phyloP scores from a whole-genome alignment of 2,329 filamentous ascomycete species.

The Metarhizium album region DNA sequence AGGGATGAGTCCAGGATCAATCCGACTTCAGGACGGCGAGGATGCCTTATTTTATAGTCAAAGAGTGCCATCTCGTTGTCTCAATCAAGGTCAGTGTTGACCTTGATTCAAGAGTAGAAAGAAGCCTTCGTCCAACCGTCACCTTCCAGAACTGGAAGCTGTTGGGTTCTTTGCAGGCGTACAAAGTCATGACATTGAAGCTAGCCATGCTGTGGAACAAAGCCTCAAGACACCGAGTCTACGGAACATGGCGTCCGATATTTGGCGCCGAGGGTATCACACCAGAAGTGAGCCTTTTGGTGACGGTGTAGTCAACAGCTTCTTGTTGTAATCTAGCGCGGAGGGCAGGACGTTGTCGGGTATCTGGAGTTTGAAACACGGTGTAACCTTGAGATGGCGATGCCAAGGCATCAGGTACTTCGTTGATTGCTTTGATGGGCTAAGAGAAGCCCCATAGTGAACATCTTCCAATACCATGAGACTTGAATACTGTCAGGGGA shows the following conservation, averaged over 20 bases:
- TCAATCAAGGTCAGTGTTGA: neutral
- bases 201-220: neutral
- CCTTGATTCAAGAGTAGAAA: neutral
- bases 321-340: neutral
- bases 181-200: neutral
- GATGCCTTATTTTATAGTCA: slow-evolving; percentile 8
- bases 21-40: neutral
- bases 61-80: neutral
- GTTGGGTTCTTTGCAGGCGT: neutral
- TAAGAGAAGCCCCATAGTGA: neutral
- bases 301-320: neutral
- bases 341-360: neutral
- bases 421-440: neutral
- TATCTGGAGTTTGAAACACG: neutral
- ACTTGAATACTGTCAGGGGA: neutral
- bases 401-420: neutral
- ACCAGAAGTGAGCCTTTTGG: neutral
- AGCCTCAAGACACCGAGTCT: neutral
- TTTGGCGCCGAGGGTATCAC: neutral
- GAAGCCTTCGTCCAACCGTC: neutral
- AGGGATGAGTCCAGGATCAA: neutral
- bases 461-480: neutral
- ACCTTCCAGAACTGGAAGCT: slow-evolving; percentile 12
- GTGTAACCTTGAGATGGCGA: neutral
- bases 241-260: neutral